Conservation (phyloP, 2,329 filamentous ascomycete genomes). For the Catunica adiposa region DNA sequence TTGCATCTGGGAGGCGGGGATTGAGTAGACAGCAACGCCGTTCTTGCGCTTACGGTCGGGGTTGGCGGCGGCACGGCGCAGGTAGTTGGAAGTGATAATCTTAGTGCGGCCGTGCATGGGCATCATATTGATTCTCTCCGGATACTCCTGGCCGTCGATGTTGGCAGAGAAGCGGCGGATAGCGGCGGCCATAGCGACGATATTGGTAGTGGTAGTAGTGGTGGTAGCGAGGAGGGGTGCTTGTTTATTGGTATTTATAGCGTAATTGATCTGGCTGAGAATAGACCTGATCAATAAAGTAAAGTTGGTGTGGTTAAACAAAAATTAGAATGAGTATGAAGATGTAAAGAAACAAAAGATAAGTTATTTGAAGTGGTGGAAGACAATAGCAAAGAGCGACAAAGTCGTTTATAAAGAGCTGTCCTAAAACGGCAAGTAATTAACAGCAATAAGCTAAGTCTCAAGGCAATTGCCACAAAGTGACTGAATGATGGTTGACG, state of each 20-base stretch:
- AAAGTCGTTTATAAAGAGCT: no score
- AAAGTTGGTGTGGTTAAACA: no score
- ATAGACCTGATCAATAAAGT: not conserved
- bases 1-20: not conserved
- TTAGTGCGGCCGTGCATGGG: conserved; percentile 2
- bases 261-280: no score
- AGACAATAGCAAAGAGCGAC: not conserved
- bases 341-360: no score
- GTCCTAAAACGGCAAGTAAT: no score
- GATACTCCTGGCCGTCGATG: not conserved
- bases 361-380: no score
- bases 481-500: no score
- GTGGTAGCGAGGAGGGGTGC: not conserved
- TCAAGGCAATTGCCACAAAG: no score
- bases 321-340: not conserved
- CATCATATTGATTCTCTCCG: not conserved
- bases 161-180: not conserved
- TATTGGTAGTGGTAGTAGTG: not conserved
- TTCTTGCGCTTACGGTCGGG: conserved; percentile 6
- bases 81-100: conserved; percentile 3
- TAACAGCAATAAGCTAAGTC: no score
- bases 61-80: conserved; percentile 4
- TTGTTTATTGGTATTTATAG: no score
- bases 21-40: conserved; percentile 5
- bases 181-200: not conserved